Evolutionary conservation across 169 alveolate genomes (phyloP), one percentile per base, ranked within the genome.

Genomic region (Plasmodium knowlesi): DNA sequence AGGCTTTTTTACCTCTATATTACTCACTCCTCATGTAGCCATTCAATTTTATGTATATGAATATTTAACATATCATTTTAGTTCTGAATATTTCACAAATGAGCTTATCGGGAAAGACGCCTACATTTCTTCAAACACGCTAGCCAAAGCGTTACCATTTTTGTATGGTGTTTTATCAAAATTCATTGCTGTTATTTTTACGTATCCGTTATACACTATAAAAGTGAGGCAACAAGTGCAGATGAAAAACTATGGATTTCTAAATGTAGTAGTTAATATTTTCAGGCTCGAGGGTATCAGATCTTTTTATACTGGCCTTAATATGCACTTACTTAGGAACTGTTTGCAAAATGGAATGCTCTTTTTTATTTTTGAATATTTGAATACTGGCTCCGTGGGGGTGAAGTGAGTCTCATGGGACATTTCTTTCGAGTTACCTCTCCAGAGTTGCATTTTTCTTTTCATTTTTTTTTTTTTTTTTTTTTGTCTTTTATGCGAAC

Each of bases 211-310:
- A 67, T 89, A 89, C 25, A 89, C 94, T 6, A 89, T 89, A 25
- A 89, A 89, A 79, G 79, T 89, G 94, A 89, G 94, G 34, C 94
- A 89, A 89, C 94, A 89, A 39, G 94, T 89, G 9, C 94, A 89
- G 72, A 89, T 79, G 89, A 89, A 78, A 34, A 78, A 89, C 43
- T 79, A 54, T 41, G 94, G 94, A 3, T 89, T 89, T 34, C 46
- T 37, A 34, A 79, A 89, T 43, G 94, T 89, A 14, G 25, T 89
- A 79, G 54, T 79, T 89, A 89, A 79, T 25, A 89, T 89, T 41
- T 89, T 79, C 71, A 89, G 72, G 82, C 34, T 41, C 9, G 94
- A 89, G 72, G 94, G 94, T 1, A 78, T 89, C 16, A 79, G 53
- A 79, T 79, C 94, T 28, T 89, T 78, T 25, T 89, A 89, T 28